Conservation (phyloP, 225 moss, liverwort and hornwort genomes). For the Marchantia polymorpha region DNA sequence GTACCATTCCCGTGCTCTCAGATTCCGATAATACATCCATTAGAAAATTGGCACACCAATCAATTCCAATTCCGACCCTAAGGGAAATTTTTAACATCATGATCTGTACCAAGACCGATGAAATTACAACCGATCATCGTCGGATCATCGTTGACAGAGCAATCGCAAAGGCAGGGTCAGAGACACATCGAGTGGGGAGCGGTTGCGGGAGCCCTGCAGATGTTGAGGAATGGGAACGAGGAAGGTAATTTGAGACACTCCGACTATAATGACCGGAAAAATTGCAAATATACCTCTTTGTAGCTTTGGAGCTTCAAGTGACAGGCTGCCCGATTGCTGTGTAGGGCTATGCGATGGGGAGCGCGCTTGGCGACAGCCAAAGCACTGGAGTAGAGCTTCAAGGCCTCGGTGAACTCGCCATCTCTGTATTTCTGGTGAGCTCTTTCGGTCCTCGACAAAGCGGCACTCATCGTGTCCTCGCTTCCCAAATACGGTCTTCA, state of each 20-base stretch:
- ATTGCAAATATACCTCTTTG: constrained; percentile 45
- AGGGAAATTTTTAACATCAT: no score
- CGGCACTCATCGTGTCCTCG: constrained; percentile 53
- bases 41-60: no score
- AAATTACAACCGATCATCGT: background rate
- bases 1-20: no score
- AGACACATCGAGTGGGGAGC: background rate
- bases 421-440: constrained; percentile 91
- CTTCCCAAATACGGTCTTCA: background rate
- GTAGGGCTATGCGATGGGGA: constrained; percentile 76
- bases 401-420: constrained; percentile 69
- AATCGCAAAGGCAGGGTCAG: background rate
- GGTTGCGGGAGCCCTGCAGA: no score
- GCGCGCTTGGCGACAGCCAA: constrained; percentile 62
- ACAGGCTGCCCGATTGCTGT: constrained; percentile 98
- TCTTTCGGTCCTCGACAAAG: constrained; percentile 83
- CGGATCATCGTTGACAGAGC: background rate
- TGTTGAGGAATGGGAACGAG: background rate
- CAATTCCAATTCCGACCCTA: no score
- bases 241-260: background rate
- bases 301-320: constrained; percentile 82
- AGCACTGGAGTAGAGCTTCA: constrained; percentile 81
- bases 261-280: background rate
- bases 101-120: no score
- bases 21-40: no score